Conservation (phyloP, 2,329 filamentous ascomycete species). For the Elsinoe ampelina region DNA sequence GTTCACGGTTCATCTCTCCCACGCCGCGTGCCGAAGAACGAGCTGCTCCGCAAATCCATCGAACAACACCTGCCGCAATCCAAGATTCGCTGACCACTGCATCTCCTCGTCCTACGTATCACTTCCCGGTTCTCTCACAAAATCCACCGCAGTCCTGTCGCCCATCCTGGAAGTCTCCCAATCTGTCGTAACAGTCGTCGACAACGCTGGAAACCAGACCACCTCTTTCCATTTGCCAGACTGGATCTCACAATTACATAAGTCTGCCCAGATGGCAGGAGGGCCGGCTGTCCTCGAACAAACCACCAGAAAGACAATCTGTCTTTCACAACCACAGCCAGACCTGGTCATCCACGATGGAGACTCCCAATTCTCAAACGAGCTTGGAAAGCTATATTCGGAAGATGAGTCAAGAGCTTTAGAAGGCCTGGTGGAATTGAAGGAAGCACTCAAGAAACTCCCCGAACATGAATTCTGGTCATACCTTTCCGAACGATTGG, state of each 20-base stretch:
- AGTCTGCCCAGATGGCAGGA: constrained; percentile 9
- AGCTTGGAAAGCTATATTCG: constrained; percentile 24
- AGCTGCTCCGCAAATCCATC: not conserved
- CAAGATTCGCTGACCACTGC: not conserved
- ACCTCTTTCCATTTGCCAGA: constrained; percentile 1
- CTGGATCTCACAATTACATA: constrained; percentile 6
- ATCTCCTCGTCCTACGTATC: not conserved
- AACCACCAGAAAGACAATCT: constrained; percentile 12
- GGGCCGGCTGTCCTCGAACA: constrained; percentile 5
- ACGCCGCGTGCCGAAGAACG: constrained; percentile 1
- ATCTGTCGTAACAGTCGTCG: not conserved
- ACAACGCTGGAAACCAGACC: not conserved
- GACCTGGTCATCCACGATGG: constrained; percentile 33
- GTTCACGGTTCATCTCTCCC: not conserved
- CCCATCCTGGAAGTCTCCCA: not conserved
- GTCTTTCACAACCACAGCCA: constrained; percentile 10
- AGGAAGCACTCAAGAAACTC: constrained; percentile 44
- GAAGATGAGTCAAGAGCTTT: constrained; percentile 50
- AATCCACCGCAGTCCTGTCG: not conserved
- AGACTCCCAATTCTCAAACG: constrained; percentile 35
- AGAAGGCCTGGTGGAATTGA: constrained; percentile 52
- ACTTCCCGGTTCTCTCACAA: not conserved
- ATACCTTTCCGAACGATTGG: constrained; percentile 54
- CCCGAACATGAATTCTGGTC: constrained; percentile 55
- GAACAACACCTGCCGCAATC: not conserved